These are phyloP conservation scores for Vitellaria paradoxa DNA, from an alignment of 179 eudicot species.

Conservation along the genomic window DNA sequence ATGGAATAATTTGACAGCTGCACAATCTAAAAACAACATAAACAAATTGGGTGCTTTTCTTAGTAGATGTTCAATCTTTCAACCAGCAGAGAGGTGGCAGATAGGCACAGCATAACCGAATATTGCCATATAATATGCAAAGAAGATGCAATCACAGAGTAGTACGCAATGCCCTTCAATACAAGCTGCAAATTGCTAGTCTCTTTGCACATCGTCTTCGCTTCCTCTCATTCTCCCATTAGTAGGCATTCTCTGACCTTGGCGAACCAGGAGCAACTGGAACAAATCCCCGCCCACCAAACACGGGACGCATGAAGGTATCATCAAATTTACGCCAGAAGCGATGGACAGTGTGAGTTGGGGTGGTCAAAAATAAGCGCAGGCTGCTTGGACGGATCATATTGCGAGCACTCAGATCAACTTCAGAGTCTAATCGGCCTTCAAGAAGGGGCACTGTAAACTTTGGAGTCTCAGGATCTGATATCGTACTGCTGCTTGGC, in stretches of 20 bases:
- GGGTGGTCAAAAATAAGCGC: constrained; percentile 52
- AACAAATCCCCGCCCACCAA: constrained; percentile 80
- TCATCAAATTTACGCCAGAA: constrained; percentile 76
- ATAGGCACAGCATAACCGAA: not conserved
- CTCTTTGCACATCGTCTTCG: not conserved
- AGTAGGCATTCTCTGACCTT: constrained; percentile 14
- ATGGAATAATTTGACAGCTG: too few relatives aligned
- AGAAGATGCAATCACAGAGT: not conserved
- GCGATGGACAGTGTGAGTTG: constrained; percentile 60
- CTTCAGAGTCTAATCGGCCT: constrained; percentile 29
- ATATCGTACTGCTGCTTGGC: constrained; percentile 24
- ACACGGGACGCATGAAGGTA: constrained; percentile 70
- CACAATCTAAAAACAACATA: too few relatives aligned
- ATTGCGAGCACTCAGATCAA: constrained; percentile 16
- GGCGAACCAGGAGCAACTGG: constrained; percentile 53
- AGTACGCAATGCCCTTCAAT: not conserved
- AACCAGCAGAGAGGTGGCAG: not conserved
- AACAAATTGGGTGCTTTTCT: too few relatives aligned
- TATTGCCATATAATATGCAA: not conserved
- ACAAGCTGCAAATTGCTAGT: not conserved
- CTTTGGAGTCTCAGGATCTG: constrained; percentile 47
- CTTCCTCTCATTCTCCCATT: not conserved
- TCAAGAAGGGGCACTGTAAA: constrained; percentile 48
- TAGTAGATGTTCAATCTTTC: too few relatives aligned
- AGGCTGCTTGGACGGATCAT: constrained; percentile 43